Evolutionary conservation across 2,329 filamentous ascomycete species (phyloP).

Genomic region (Neofusicoccum laricinum): DNA sequence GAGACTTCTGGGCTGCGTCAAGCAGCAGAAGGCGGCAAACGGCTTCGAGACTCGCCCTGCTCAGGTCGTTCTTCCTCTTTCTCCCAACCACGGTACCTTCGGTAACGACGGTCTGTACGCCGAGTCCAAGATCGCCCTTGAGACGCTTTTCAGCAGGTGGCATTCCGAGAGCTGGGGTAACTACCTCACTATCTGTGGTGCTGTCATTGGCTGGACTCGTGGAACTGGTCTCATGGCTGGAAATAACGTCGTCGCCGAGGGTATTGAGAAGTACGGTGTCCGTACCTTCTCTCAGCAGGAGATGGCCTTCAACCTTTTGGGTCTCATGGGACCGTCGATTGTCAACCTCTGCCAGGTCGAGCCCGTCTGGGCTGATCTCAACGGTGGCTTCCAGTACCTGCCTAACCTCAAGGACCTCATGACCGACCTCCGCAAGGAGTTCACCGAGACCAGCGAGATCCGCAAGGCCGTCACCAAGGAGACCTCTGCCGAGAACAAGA

Average conservation of each 20-base stretch:
- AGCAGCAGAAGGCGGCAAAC: constrained; percentile 81
- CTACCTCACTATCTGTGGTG: constrained; percentile 97
- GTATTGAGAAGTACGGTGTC: constrained; percentile 92
- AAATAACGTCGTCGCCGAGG: constrained; percentile 96
- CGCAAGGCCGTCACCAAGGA: constrained; percentile 93
- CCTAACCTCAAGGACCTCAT: constrained; percentile 92
- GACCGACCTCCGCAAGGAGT: constrained; percentile 88
- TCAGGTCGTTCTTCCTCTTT: constrained; percentile 92
- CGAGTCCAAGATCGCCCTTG: constrained; percentile 93
- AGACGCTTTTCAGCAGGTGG: constrained; percentile 98
- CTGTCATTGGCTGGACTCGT: constrained; percentile 98
- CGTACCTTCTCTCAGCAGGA: constrained; percentile 98
- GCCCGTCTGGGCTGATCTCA: constrained; percentile 94
- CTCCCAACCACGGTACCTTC: constrained; percentile 97
- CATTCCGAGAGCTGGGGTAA: constrained; percentile 96
- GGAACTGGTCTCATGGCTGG: constrained; percentile 96
- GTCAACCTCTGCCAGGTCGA: constrained; percentile 94
- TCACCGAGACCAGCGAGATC: constrained; percentile 92
- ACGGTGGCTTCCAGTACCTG: constrained; percentile 96
- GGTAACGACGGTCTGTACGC: constrained; percentile 97
- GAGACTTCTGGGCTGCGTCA: constrained; percentile 85
- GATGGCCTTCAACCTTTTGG: constrained; percentile 98
- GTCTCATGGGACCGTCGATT: constrained; percentile 89
- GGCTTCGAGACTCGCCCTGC: constrained; percentile 94
- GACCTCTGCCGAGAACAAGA: constrained; percentile 93